phyloP scores from a whole-genome alignment of 2,329 filamentous ascomycete genomes.

The Colletotrichum echinochloae region DNA sequence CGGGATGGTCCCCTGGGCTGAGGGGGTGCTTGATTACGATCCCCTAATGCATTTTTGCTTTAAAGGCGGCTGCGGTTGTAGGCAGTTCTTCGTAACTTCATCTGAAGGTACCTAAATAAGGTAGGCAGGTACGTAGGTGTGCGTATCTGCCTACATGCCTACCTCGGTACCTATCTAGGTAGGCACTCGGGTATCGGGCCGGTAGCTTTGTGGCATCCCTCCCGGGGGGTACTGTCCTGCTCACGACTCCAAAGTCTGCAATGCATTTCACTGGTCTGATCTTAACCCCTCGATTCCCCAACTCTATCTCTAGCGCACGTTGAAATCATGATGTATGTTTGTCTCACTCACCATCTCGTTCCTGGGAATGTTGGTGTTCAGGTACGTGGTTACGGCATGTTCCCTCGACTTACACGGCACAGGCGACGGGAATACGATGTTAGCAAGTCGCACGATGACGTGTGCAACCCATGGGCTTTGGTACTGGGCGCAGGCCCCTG shows the following conservation, averaged over 20 bases:
- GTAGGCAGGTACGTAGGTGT: neutral
- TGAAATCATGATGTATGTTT: neutral
- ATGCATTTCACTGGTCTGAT: conserved; percentile 7
- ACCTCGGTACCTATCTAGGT: too few species aligned
- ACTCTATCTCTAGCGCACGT: conserved; percentile 23
- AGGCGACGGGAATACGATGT: neutral
- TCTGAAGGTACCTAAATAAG: too few species aligned
- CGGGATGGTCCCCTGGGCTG: neutral
- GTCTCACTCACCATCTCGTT: neutral
- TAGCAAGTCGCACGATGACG: neutral
- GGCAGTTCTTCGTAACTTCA: neutral
- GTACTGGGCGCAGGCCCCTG: conserved; percentile 36
- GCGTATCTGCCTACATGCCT: too few species aligned
- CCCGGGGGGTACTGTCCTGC: neutral
- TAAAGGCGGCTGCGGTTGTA: neutral
- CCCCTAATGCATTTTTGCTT: neutral
- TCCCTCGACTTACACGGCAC: neutral
- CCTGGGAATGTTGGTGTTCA: neutral
- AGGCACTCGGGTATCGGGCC: neutral
- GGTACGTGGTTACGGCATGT: neutral
- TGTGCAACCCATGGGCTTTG: conserved; percentile 8
- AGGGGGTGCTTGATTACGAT: conserved; percentile 5
- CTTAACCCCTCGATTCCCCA: neutral
- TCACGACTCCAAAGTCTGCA: neutral
- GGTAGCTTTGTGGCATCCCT: conserved; percentile 24